These are phyloP conservation scores for Petunia hybrid DNA, from an alignment of 305 asterid genomes.

Conservation along the genomic window DNA sequence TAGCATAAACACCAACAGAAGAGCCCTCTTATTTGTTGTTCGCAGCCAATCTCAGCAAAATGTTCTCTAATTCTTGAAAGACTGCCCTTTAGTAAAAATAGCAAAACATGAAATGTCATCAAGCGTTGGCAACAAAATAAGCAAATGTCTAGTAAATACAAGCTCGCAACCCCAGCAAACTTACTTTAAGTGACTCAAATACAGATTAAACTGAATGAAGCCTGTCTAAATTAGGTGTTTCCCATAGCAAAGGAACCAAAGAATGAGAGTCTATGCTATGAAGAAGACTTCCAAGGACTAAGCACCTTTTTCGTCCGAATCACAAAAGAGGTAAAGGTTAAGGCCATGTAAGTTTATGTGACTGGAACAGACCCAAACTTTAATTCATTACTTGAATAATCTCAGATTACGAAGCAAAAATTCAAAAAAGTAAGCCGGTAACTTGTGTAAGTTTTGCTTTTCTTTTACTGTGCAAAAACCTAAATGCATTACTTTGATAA, in stretches of 20 bases:
- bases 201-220: slow-evolving; percentile 18
- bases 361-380: neutral
- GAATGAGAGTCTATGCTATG: neutral
- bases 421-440: slow-evolving; percentile 19
- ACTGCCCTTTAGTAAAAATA: no score
- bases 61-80: no score
- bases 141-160: neutral
- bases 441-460: neutral
- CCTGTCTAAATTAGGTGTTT: neutral
- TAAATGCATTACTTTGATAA: neutral
- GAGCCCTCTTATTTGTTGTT: no score
- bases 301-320: neutral
- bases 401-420: neutral
- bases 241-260: neutral
- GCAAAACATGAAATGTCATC: no score
- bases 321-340: neutral
- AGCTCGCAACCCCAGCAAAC: neutral
- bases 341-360: neutral
- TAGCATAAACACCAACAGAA: no score
- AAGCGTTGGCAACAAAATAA: no score
- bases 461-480: slow-evolving; percentile 1
- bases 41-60: no score
- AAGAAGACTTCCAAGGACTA: slow-evolving; percentile 10
- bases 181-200: neutral
- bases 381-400: neutral